Base-by-base conservation (phyloP, 2,329 filamentous ascomycete genomes). In the Apiospora saccharicola region DNA sequence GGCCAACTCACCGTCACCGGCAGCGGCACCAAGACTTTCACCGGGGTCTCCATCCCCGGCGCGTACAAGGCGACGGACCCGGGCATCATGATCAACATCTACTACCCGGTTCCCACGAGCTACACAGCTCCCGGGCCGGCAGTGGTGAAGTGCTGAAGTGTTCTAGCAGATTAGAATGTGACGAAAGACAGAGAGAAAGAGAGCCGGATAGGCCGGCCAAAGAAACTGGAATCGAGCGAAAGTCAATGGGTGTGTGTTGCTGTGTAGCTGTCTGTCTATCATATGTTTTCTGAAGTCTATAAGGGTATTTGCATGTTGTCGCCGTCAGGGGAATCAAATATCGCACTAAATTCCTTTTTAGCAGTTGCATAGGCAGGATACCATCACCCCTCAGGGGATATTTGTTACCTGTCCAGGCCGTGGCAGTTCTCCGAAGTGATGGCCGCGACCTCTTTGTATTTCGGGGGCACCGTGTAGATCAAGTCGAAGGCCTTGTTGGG, bases 391-490 rank as follows among this genome's bases (percentile, higher is more conserved):
- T 41, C 37, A 5, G 12, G 14, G 44, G 24, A 26, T 30, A 0
- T 49, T 19, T 30, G 1, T 49, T 19, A 30, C 44, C 22, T 34
- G 43, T 90, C 88, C 72, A 91, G 76, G 0, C 88, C 88, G 0
- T 87, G 84, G 72, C 89, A 90, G 68, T 84, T 78, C 80, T 91
- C 88, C 7, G 85, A 87, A 0, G 84, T 85, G 37, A 82, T 78
- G 0, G 79, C 76, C 0, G 83, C 85, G 69, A 91, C 85, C 22
- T 79, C 74, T 1, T 75, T 79, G 76, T 90, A 91, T 4, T 85
- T 83, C 2, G 81, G 81, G 3, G 87, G 87, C 74, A 88, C 83
- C 0, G 86, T 89, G 89, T 89, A 91, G 73, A 91, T 90, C 22
- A 89, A 75, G 75, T 91, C 82, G 70, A 82, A 91, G 1, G 82